Conservation (phyloP, 2,329 filamentous ascomycete genomes). For the Grosmannia clavigera region DNA sequence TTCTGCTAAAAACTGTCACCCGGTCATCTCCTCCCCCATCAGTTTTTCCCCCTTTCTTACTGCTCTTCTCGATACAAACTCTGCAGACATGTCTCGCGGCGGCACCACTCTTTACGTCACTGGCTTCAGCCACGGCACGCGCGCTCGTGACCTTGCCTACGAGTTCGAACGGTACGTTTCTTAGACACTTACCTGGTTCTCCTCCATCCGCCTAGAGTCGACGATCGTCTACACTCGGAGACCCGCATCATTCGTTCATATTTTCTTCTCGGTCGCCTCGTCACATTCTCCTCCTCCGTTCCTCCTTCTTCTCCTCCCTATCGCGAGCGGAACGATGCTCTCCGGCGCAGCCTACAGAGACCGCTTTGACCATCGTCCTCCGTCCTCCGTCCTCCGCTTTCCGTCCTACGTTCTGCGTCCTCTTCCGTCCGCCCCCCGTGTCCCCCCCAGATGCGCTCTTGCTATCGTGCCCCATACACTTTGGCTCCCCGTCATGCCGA, state of each 20-base stretch:
- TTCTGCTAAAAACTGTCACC: background rate
- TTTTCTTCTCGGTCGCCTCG: background rate
- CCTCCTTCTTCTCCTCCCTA: slow-evolving; percentile 17
- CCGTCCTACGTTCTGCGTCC: background rate
- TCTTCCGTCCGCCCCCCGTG: slow-evolving; percentile 2
- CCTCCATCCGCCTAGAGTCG: background rate
- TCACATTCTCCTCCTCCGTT: slow-evolving; percentile 19
- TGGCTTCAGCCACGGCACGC: slow-evolving; percentile 96
- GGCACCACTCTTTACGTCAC: slow-evolving; percentile 95
- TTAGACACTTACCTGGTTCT: background rate
- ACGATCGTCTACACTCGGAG: background rate
- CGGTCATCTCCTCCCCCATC: background rate
- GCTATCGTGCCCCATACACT: slow-evolving; percentile 9
- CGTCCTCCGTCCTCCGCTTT: background rate
- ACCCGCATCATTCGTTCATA: background rate
- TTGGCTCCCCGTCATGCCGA: background rate
- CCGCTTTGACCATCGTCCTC: background rate
- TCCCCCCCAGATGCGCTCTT: slow-evolving; percentile 6
- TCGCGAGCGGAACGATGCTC: background rate
- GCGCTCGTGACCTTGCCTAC: slow-evolving; percentile 98
- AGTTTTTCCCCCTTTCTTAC: background rate
- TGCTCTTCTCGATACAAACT: background rate
- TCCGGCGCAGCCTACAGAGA: background rate
- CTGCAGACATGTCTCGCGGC: slow-evolving; percentile 73
- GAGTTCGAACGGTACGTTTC: slow-evolving; percentile 98